A percentile compares a stretch with the other conserved stretches of the same genome.
phyloP scores from a whole-genome alignment of 2,329 filamentous ascomycete species.

The Immersiporthe knoxdaviesiana region DNA sequence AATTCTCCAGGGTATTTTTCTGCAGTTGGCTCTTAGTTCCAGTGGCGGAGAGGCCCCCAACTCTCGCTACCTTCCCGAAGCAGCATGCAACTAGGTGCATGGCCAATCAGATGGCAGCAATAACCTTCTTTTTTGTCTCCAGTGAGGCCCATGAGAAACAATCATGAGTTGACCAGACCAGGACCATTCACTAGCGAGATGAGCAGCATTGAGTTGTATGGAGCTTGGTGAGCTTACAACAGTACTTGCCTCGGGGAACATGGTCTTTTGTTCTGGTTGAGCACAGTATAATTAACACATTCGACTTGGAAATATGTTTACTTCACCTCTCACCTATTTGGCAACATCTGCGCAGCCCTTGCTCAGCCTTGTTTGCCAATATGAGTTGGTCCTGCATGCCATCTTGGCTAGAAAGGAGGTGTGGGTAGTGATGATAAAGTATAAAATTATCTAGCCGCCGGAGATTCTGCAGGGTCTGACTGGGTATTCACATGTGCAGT shows the following conservation, averaged over 20 bases:
- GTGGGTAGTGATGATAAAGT: neutral
- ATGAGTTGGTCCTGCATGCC: no score
- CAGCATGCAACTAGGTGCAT: neutral
- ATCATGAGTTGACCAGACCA: neutral
- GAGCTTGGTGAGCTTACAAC: no score
- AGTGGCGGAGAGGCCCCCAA: neutral
- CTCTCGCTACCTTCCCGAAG: neutral
- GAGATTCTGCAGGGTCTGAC: neutral
- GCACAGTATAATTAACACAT: no score
- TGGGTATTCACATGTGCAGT: neutral
- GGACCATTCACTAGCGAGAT: neutral
- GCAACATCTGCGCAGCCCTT: neutral
- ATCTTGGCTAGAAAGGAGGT: neutral
- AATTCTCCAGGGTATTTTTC: neutral
- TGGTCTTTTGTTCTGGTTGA: no score
- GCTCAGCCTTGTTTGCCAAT: neutral
- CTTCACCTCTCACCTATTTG: neutral
- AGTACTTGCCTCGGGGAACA: no score
- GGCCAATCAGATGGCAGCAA: neutral
- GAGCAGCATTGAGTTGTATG: neutral
- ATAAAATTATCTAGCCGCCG: neutral
- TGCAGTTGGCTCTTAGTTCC: constrained; percentile 4
- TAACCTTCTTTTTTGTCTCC: neutral
- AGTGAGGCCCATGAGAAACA: neutral
- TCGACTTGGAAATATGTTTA: no score